phyloP scores from a whole-genome alignment of 805 yeast species.

The Sungouiella thailandica region DNA sequence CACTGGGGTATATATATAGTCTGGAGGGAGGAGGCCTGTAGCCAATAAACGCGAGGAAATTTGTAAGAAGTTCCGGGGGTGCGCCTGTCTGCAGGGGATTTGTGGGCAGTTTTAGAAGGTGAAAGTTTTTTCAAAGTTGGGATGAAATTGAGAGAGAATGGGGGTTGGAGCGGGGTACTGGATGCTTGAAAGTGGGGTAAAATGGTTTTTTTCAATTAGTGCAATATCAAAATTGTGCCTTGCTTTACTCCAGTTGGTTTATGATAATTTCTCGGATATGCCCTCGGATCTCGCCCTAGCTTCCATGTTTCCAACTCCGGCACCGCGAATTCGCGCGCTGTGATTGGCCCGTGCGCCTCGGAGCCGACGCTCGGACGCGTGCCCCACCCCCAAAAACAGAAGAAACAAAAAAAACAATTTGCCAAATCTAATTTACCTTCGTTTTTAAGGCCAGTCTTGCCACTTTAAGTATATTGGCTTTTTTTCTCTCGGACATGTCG shows the following conservation, averaged over 20 bases:
- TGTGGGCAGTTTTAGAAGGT: not conserved
- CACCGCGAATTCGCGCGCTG: constrained; percentile 10
- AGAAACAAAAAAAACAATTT: too few species aligned
- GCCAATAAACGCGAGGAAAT: constrained; percentile 22
- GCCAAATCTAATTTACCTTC: too few species aligned
- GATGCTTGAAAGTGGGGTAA: not conserved
- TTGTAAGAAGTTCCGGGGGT: constrained; percentile 18
- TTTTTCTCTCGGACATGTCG: too few species aligned
- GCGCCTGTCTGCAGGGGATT: not conserved
- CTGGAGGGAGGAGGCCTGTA: constrained; percentile 11
- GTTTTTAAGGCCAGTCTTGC: too few species aligned
- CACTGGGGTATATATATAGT: constrained; percentile 8
- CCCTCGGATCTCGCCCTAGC: constrained; percentile 5
- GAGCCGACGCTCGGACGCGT: constrained; percentile 20
- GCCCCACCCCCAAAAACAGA: too few species aligned
- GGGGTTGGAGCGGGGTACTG: not conserved
- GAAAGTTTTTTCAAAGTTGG: not conserved
- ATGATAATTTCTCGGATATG: too few species aligned
- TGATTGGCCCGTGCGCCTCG: constrained; percentile 19
- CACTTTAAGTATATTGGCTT: too few species aligned
- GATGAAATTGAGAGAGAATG: not conserved
- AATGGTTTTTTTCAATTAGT: too few species aligned
- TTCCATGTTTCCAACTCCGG: constrained; percentile 24
- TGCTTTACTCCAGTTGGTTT: too few species aligned
- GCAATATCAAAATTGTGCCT: not conserved